Conservation (phyloP, 2,329 filamentous ascomycete genomes). For the Talaromyces islandicus region DNA sequence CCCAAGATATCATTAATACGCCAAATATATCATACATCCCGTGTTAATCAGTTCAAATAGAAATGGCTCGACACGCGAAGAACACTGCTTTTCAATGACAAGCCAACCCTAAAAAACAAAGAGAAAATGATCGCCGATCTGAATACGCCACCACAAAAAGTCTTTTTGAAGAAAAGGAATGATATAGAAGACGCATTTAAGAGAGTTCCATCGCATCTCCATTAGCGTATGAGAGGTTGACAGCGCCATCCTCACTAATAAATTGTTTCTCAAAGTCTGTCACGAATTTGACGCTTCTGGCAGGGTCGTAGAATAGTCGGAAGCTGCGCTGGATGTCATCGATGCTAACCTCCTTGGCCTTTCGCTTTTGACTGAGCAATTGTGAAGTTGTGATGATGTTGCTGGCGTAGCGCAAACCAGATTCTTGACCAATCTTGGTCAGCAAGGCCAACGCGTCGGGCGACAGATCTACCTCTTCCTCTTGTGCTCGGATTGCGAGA, state of each 20-base stretch:
- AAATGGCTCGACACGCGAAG: not conserved
- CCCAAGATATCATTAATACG: conserved; percentile 9
- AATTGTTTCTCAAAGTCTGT: conserved; percentile 84
- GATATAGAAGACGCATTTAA: not conserved
- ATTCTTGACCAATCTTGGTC: conserved; percentile 91
- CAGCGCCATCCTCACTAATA: conserved; percentile 78
- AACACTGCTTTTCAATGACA: not conserved
- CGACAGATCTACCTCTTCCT: conserved; percentile 90
- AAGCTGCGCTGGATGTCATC: conserved; percentile 92
- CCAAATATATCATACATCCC: conserved; percentile 11
- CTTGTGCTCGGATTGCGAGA: conserved; percentile 81
- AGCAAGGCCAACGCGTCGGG: conserved; percentile 85
- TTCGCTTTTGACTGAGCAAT: conserved; percentile 78
- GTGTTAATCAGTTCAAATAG: not conserved
- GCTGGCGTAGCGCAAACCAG: conserved; percentile 89
- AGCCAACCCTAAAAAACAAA: conserved; percentile 1
- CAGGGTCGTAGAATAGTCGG: conserved; percentile 86
- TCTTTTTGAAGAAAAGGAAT: not conserved
- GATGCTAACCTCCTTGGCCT: conserved; percentile 73
- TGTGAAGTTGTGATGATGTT: conserved; percentile 95
- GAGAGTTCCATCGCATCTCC: conserved; percentile 66
- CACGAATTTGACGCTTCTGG: conserved; percentile 84
- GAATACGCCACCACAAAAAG: conserved; percentile 10
- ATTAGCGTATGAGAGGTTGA: conserved; percentile 57
- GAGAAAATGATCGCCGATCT: conserved; percentile 7